Conservation (phyloP, 371 early-diverging fungal species). For the Conidiobolus incongruus region DNA sequence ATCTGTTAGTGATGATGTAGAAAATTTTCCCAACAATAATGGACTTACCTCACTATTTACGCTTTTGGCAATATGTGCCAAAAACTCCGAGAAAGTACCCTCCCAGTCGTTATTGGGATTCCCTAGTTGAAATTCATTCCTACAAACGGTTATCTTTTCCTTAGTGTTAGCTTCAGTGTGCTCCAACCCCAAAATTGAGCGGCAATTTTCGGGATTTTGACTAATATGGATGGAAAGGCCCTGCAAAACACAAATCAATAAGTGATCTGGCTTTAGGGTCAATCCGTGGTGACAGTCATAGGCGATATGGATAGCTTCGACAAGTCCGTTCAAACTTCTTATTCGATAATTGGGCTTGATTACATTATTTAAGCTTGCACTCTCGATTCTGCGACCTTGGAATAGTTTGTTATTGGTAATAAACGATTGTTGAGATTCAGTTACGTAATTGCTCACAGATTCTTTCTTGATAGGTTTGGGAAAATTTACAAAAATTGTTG, state of each 20-base stretch:
- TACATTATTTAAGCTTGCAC: too few relatives aligned
- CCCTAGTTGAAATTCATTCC: neutral
- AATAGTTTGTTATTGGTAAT: too few relatives aligned
- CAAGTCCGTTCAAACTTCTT: neutral
- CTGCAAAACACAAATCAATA: neutral
- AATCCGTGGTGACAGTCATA: slow-evolving; percentile 1
- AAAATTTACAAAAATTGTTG: too few relatives aligned
- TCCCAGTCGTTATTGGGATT: neutral
- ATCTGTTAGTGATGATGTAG: neutral
- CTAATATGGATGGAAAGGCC: neutral
- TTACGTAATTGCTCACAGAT: too few relatives aligned
- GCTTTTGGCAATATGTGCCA: neutral
- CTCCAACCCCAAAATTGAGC: neutral
- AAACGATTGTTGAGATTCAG: too few relatives aligned
- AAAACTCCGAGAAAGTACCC: neutral
- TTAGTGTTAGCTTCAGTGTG: neutral
- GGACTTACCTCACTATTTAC: neutral
- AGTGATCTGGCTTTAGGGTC: neutral
- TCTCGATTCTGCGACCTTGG: too few relatives aligned
- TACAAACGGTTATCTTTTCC: neutral
- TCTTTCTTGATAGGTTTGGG: too few relatives aligned
- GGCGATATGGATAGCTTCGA: slow-evolving; percentile 2
- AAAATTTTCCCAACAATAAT: neutral
- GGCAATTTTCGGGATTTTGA: neutral
- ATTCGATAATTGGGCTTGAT: too few relatives aligned